Percentiles rank a stretch among this genome's conserved stretches.
Evolutionary conservation across 768 basidiomycete genomes (phyloP).

Genomic region (Floccularia luteovirens): DNA sequence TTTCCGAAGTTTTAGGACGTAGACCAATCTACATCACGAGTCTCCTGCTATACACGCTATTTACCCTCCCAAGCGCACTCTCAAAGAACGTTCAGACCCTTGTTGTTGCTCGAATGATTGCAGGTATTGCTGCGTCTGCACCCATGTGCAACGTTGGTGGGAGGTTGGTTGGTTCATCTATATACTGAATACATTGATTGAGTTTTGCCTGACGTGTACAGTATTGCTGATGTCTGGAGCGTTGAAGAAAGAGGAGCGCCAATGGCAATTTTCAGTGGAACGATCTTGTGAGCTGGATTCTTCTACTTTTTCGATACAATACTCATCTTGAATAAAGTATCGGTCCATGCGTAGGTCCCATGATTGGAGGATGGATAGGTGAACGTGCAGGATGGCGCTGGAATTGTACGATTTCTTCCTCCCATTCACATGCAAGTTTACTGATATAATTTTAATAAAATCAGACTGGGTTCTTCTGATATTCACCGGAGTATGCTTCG

Average conservation of each 20-base stretch:
- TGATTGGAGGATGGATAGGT: conserved; percentile 41
- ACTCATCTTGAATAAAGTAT: conserved; percentile 15
- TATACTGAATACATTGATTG: not conserved
- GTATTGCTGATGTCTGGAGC: conserved; percentile 33
- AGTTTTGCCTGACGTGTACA: conserved; percentile 2
- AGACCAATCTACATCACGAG: conserved; percentile 26
- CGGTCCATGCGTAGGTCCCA: conserved; percentile 40
- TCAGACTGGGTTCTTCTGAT: conserved; percentile 40
- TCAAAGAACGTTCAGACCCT: conserved; percentile 35
- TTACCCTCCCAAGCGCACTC: conserved; percentile 38
- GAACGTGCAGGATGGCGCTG: conserved; percentile 36
- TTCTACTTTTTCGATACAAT: not conserved
- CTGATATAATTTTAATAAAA: not conserved
- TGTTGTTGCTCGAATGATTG: conserved; percentile 34
- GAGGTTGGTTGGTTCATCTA: conserved; percentile 13
- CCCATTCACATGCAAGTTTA: not conserved
- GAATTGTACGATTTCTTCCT: conserved; percentile 24
- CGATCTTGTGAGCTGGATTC: conserved; percentile 29
- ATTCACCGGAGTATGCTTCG: conserved; percentile 26
- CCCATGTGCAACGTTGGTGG: conserved; percentile 39
- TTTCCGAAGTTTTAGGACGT: conserved; percentile 30
- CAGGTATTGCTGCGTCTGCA: conserved; percentile 33
- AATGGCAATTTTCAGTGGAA: conserved; percentile 39
- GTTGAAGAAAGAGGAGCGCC: conserved; percentile 35
- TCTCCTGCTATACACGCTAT: conserved; percentile 34